Conservation (phyloP, 2,329 filamentous ascomycete species). For the Clathrospora elynae region DNA sequence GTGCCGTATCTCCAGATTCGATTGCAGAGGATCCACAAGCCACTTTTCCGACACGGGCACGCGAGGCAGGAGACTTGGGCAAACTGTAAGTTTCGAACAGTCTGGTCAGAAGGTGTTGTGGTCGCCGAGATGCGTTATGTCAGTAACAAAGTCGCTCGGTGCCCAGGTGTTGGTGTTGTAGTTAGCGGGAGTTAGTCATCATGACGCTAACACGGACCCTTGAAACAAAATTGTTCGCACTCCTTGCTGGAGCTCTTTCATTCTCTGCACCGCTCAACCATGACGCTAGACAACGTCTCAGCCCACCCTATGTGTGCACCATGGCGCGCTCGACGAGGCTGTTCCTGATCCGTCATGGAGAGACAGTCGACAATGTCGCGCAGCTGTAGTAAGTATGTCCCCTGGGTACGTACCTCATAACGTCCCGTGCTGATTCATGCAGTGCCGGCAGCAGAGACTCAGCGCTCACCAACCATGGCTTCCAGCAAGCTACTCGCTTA, state of each 20-base stretch:
- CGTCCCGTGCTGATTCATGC: slow-evolving; percentile 35
- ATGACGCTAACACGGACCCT: slow-evolving; percentile 19
- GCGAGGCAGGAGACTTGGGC: too few relatives aligned
- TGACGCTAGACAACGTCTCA: slow-evolving; percentile 22
- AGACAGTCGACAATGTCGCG: slow-evolving; percentile 88
- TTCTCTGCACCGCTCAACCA: slow-evolving; percentile 6
- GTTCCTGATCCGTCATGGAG: slow-evolving; percentile 82
- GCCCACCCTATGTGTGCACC: slow-evolving; percentile 24
- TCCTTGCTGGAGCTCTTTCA: slow-evolving; percentile 2
- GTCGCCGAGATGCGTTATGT: too few relatives aligned
- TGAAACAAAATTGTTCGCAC: slow-evolving; percentile 7
- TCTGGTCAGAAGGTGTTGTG: too few relatives aligned
- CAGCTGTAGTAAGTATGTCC: slow-evolving; percentile 65
- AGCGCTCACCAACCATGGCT: slow-evolving; percentile 77
- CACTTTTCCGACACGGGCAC: too few relatives aligned
- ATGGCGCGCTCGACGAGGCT: slow-evolving; percentile 60
- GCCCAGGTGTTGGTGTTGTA: too few relatives aligned
- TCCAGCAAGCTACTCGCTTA: slow-evolving; percentile 75
- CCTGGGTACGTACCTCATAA: slow-evolving; percentile 8
- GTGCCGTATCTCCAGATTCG: too few relatives aligned
- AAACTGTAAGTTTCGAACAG: too few relatives aligned
- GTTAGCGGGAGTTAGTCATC: slow-evolving; percentile 17
- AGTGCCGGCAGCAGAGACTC: slow-evolving; percentile 83
- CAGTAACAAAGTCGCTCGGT: too few relatives aligned
- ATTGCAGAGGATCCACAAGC: too few relatives aligned